A percentile compares a stretch with the other conserved stretches of the same genome.
Conservation (phyloP, 257 asterid species). For the Penstemon newberryi region DNA sequence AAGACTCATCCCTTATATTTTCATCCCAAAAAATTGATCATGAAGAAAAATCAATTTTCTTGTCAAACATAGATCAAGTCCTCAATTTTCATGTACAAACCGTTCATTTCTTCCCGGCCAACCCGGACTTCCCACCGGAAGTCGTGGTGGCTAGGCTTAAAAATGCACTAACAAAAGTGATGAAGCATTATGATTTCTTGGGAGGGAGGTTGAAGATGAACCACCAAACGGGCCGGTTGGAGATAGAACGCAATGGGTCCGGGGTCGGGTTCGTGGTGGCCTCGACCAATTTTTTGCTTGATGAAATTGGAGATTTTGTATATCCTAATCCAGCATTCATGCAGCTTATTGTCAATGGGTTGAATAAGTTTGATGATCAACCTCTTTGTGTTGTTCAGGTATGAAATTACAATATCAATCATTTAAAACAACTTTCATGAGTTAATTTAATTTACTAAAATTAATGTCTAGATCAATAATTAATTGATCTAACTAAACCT, state of each 20-base stretch:
- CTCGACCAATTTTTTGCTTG: constrained; percentile 45
- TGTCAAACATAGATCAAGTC: constrained; percentile 76
- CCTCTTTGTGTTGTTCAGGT: constrained; percentile 88
- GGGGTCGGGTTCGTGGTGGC: constrained; percentile 72
- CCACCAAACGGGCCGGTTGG: constrained; percentile 51
- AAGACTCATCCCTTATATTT: constrained; percentile 44
- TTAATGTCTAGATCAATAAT: too few species aligned
- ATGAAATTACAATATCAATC: background rate
- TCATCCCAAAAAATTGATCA: constrained; percentile 36
- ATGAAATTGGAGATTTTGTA: constrained; percentile 68
- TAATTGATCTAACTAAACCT: too few species aligned
- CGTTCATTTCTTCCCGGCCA: constrained; percentile 63
- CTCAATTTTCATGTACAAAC: constrained; percentile 78
- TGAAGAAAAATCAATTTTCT: constrained; percentile 38
- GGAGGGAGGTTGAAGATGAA: constrained; percentile 61
- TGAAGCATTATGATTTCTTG: constrained; percentile 57
- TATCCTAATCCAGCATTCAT: constrained; percentile 82
- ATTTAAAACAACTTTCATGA: too few species aligned
- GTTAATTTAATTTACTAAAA: too few species aligned
- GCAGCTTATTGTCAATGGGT: constrained; percentile 53
- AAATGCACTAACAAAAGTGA: constrained; percentile 46
- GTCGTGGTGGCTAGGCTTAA: constrained; percentile 40
- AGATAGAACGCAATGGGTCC: constrained; percentile 50
- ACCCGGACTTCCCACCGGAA: constrained; percentile 53
- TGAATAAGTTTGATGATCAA: constrained; percentile 50